These are phyloP conservation scores for Podospora pseudoanserina DNA, from an alignment of 495 filamentous ascomycete genomes.

Conservation along the genomic window DNA sequence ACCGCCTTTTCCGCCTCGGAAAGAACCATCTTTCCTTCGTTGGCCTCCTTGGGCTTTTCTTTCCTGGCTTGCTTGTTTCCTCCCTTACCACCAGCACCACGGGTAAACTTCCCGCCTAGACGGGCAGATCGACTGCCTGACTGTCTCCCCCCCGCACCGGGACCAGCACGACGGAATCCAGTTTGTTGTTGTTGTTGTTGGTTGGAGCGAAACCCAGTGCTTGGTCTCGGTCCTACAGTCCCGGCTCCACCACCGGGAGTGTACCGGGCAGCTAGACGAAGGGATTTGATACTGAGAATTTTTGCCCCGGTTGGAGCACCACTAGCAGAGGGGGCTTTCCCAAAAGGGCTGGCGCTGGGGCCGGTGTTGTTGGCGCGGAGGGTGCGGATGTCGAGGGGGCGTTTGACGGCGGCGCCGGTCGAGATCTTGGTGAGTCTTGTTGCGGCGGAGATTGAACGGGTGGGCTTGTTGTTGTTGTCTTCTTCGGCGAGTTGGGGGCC, in stretches of 20 bases:
- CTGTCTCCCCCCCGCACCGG: background rate
- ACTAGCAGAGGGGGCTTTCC: background rate
- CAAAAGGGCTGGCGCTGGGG: slow-evolving; percentile 4
- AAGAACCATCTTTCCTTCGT: slow-evolving; percentile 19
- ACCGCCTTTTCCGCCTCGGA: slow-evolving; percentile 23
- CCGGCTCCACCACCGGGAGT: background rate
- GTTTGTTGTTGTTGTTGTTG: no score
- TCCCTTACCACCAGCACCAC: slow-evolving; percentile 2
- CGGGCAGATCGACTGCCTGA: background rate
- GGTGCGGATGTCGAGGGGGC: background rate
- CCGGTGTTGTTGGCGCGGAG: slow-evolving; percentile 22
- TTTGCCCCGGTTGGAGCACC: slow-evolving; percentile 10
- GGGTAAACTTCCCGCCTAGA: background rate
- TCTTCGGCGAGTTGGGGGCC: slow-evolving; percentile 11
- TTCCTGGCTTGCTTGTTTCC: slow-evolving; percentile 2
- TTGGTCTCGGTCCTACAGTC: background rate
- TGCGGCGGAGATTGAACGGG: slow-evolving; percentile 23
- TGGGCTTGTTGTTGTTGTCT: slow-evolving; percentile 9
- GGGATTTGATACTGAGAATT: slow-evolving; percentile 23
- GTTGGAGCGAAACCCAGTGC: background rate
- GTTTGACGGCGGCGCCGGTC: background rate
- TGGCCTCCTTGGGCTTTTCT: slow-evolving; percentile 1
- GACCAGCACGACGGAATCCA: background rate
- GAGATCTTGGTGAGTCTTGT: slow-evolving; percentile 21
- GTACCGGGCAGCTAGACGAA: background rate